Percentiles rank a stretch among this genome's conserved stretches.
phyloP scores from a whole-genome alignment of 441 rosid genomes.

The Populus hybrid region DNA sequence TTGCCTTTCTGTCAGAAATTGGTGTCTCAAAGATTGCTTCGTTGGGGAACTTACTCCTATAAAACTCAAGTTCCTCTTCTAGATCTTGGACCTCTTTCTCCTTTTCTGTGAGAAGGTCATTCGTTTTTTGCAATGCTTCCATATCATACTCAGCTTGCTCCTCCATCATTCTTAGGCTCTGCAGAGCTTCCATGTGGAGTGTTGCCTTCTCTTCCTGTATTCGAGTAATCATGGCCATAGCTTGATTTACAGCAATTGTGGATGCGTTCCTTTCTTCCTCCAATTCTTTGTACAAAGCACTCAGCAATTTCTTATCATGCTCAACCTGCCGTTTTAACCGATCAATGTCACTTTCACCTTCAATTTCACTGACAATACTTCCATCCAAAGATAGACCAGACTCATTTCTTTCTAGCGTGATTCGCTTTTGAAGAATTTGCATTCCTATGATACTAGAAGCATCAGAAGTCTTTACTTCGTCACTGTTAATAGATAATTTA shows the following conservation, averaged over 20 bases:
- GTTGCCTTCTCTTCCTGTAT: slow-evolving; percentile 92
- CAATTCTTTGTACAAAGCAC: slow-evolving; percentile 64
- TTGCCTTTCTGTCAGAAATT: neutral
- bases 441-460: too few relatives aligned
- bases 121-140: slow-evolving; percentile 77
- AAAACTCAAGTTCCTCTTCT: slow-evolving; percentile 73
- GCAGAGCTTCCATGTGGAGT: slow-evolving; percentile 93
- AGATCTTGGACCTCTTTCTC: slow-evolving; percentile 85
- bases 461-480: too few relatives aligned
- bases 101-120: slow-evolving; percentile 70
- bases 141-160: slow-evolving; percentile 94
- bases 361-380: slow-evolving; percentile 72
- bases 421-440: too few relatives aligned
- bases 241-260: slow-evolving; percentile 81
- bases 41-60: slow-evolving; percentile 39
- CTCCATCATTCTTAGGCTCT: slow-evolving; percentile 90
- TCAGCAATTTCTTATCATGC: slow-evolving; percentile 59
- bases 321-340: slow-evolving; percentile 78
- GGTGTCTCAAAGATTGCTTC: slow-evolving; percentile 25
- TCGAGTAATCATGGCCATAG: slow-evolving; percentile 97
- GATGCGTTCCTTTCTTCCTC: slow-evolving; percentile 98
- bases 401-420: too few relatives aligned
- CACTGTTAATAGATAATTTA: too few relatives aligned
- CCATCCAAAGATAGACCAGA: slow-evolving; percentile 80
- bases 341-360: slow-evolving; percentile 75